phyloP scores from a whole-genome alignment of 2,329 filamentous ascomycete genomes.

The Colletotrichum tofieldiae region DNA sequence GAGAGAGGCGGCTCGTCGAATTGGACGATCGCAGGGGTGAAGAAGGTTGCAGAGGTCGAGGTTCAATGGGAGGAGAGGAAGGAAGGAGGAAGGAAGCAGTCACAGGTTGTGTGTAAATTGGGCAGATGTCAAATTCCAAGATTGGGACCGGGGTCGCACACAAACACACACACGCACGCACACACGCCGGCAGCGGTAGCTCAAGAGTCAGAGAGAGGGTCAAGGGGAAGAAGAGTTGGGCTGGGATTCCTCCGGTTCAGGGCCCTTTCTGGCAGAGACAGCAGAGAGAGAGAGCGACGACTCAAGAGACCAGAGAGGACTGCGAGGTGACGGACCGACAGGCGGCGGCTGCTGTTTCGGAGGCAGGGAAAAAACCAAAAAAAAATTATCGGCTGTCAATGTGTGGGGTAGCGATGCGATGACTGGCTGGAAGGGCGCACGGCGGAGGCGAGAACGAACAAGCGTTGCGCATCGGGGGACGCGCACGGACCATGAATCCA shows the following conservation, averaged over 20 bases:
- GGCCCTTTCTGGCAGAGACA: background rate
- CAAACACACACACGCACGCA: background rate
- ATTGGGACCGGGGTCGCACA: background rate
- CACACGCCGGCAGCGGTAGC: background rate
- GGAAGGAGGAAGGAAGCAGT: constrained; percentile 11
- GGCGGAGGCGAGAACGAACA: constrained; percentile 21
- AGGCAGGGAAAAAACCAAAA: constrained; percentile 33
- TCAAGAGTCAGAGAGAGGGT: constrained; percentile 13
- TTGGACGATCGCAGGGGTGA: constrained; percentile 37
- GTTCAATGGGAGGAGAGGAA: constrained; percentile 15
- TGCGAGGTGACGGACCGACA: background rate
- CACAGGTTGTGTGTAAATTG: constrained; percentile 11
- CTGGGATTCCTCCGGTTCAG: constrained; percentile 4
- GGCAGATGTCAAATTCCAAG: constrained; percentile 10
- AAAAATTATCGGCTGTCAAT: constrained; percentile 40
- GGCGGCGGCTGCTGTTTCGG: constrained; percentile 30
- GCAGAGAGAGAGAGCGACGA: background rate
- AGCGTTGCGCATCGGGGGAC: constrained; percentile 20
- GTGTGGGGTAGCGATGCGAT: constrained; percentile 35
- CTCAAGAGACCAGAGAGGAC: background rate
- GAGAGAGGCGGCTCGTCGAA: constrained; percentile 39
- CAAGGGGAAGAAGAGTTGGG: constrained; percentile 8
- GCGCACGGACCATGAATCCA: constrained; percentile 30
- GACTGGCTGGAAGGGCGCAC: constrained; percentile 10
- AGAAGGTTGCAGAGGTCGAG: constrained; percentile 28